Base-by-base conservation (phyloP, 2,329 filamentous ascomycete species). In the Beauveria sp. region DNA sequence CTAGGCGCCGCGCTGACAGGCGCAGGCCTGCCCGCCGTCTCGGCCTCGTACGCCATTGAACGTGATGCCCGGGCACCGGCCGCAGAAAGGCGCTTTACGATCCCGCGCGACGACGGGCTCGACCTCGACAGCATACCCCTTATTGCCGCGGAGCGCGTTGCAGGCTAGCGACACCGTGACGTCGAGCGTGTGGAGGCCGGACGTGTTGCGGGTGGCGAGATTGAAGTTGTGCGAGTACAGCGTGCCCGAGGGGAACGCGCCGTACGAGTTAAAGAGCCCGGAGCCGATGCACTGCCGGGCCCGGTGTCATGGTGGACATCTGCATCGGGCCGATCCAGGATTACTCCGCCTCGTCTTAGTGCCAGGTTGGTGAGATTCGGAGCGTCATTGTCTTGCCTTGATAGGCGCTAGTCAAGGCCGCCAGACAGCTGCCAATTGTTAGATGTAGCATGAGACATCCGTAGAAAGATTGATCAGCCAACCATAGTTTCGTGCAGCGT, bases 231-330 rank as follows among this genome's bases (percentile, higher is more conserved):
- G 66, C 38, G 63, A 65, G 59, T 67, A 69, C 14, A 60, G 49
- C 16, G 66, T 67, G 28, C 64, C 66, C 9, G 28, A 14, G 3
- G 66, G 63, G 53, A 69, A 66, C 10, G 62, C 64, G 54, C 65
- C 63, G 54, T 66, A 69, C 1, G 66, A 66, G 26, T 67, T 66
- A 46, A 69, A 69, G 63, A 63, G 69, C 5, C 54, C 60, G n/a
- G 62, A 62, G 12, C 68, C 68, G 60, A 69, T 67, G 63, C 68
- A 69, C 28, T 66, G 64, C 40, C 64, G 65, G 14, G 67, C 67
- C 64, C 64, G 3, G 63, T 9, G 45, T 50, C 31, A 50, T 22
- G n/a, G 20, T 50, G 31, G 45, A 4, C 45, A 42, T 49, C 16
- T 49, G 55, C 55, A 58, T 50, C 55, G 45, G 55, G 42, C 55